Evolutionary conservation across 768 basidiomycete species (phyloP).

Genomic region (Coprinopsis strossmayeri): DNA sequence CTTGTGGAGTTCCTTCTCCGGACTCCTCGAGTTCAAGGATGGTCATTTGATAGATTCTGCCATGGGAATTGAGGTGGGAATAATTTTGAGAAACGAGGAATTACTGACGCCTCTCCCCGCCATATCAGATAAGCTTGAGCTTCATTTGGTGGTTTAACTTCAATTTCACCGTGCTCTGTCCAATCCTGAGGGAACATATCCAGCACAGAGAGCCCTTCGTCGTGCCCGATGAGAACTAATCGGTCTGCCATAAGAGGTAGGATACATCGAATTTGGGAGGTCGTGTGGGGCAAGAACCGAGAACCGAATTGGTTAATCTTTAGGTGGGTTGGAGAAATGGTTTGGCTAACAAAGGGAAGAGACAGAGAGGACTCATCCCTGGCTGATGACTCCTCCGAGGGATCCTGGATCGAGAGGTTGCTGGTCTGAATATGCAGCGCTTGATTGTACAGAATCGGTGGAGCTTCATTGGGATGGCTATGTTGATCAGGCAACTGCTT

Average conservation of each 20-base stretch:
- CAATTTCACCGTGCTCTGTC: slow-evolving; percentile 41
- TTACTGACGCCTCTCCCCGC: slow-evolving; percentile 67
- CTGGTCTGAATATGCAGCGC: slow-evolving; percentile 41
- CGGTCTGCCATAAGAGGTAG: slow-evolving; percentile 62
- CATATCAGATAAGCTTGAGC: slow-evolving; percentile 64
- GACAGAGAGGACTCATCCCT: slow-evolving; percentile 27
- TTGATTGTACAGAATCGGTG: not conserved
- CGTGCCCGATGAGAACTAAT: slow-evolving; percentile 72
- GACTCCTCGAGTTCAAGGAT: slow-evolving; percentile 64
- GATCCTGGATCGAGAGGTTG: slow-evolving; percentile 26
- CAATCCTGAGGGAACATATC: slow-evolving; percentile 78
- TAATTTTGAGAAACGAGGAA: not conserved
- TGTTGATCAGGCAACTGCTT: not conserved
- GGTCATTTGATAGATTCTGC: slow-evolving; percentile 72
- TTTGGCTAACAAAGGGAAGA: slow-evolving; percentile 42
- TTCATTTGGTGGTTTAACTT: slow-evolving; percentile 61
- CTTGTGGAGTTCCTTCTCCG: slow-evolving; percentile 46
- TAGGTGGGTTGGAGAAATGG: slow-evolving; percentile 55
- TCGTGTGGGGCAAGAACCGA: slow-evolving; percentile 77
- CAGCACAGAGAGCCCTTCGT: slow-evolving; percentile 73
- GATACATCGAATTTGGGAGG: slow-evolving; percentile 66
- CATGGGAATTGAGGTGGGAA: not conserved
- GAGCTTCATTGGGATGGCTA: no score
- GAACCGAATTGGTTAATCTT: slow-evolving; percentile 77
- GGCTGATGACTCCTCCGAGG: slow-evolving; percentile 19